Conservation (phyloP, 2,329 filamentous ascomycete genomes). For the Colletotrichum salicis region DNA sequence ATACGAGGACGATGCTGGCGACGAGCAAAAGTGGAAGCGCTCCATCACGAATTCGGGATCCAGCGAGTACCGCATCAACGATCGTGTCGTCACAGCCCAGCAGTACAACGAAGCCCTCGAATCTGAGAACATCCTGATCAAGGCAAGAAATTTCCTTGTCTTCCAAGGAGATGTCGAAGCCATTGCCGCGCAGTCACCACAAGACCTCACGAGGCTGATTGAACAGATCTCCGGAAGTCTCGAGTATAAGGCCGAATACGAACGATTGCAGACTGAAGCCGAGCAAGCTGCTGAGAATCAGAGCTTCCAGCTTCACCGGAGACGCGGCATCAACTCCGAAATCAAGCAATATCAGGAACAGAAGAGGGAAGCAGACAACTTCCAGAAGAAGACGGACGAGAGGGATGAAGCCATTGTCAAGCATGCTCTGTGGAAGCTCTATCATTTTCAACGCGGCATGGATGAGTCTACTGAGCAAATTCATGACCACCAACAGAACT, state of each 20-base stretch:
- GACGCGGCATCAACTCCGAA: conserved; percentile 95
- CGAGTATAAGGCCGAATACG: conserved; percentile 94
- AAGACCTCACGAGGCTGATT: conserved; percentile 91
- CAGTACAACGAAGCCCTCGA: conserved; percentile 95
- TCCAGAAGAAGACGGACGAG: conserved; percentile 89
- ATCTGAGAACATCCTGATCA: conserved; percentile 95
- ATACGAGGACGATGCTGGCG: conserved; percentile 95
- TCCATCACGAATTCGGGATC: conserved; percentile 88
- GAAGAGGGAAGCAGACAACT: conserved; percentile 94
- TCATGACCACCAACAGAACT: conserved; percentile 90
- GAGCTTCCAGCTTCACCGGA: conserved; percentile 85
- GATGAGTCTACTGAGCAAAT: conserved; percentile 92
- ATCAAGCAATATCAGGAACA: conserved; percentile 98
- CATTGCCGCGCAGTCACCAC: conserved; percentile 93
- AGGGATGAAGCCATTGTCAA: conserved; percentile 91
- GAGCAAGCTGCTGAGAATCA: conserved; percentile 91
- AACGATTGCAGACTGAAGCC: conserved; percentile 84
- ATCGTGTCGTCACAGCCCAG: conserved; percentile 85
- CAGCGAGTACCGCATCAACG: conserved; percentile 98
- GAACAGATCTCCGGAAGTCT: conserved; percentile 98
- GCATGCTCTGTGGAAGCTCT: conserved; percentile 96
- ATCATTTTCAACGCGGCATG: conserved; percentile 92
- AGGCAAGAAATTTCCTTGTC: conserved; percentile 96
- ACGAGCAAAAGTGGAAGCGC: conserved; percentile 96
- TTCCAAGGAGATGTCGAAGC: conserved; percentile 98